Evolutionary conservation across 2,329 filamentous ascomycete species (phyloP), one percentile per base, ranked within the genome.

Genomic region (Trichoderma atrobrunneum): DNA sequence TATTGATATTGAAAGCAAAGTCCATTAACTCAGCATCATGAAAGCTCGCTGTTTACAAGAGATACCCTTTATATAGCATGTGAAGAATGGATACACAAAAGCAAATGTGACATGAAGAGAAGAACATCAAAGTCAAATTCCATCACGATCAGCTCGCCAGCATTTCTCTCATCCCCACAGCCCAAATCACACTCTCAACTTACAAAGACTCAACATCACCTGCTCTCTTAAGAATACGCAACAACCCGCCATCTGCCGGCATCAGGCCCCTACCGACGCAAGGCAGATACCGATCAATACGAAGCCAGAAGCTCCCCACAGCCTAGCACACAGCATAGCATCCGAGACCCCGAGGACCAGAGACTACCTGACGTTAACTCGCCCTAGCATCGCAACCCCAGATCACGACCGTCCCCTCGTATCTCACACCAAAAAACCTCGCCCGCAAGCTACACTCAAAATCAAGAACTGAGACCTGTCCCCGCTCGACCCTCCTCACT

Each of bases 371-470:
- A n/a, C 26, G 14, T 36, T 48, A 8, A 28, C 62, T 60, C 43
- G 51, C 43, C 39, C 51, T 43, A 34, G 60, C 57, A 70, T 70
- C 39, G 56, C 67, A 70, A 54, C 67, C 65, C 65, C 43, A 63
- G 43, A 70, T 70, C 67, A 70, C 67, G 67, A 28, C 43, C 24
- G 16, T 43, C 28, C 10, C n/a, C 14, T 59, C 39, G 54, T 32
- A 54, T 48, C 57, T 60, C 66, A 16, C 54, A 24, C 34, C 24
- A 28, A 67, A n/a, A 21, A 11, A 21, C 16, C 5, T 68, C 56
- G 51, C 34, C 66, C 51, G 56, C 66, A 69, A 69, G 34, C 56
- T 60, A 57, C 24, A 48, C 63, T 61, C 56, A 51, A 61, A 43
- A 43, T n/a, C 26, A 32, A 34, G 30, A n/a, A 36, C 16, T 39